Conservation (phyloP, 768 basidiomycete genomes). For the Mycena crocata region DNA sequence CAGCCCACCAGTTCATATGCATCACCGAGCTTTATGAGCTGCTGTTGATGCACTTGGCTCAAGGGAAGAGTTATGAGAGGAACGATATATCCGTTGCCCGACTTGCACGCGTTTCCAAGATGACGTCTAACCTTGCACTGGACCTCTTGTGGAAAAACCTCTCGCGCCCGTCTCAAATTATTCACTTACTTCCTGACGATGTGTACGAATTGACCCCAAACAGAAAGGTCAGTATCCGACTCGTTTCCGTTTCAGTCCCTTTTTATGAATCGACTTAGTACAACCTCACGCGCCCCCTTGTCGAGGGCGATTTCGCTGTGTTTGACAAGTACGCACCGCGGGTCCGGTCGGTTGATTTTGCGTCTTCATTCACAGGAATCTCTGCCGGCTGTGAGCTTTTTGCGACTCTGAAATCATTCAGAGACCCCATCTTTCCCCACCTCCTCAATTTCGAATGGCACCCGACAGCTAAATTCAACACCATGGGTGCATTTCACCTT, state of each 20-base stretch:
- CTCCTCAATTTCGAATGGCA: not conserved
- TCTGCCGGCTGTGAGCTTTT: not conserved
- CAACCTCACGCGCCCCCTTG: not conserved
- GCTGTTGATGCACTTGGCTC: not conserved
- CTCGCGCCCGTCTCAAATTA: constrained; percentile 4
- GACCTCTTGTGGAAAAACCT: constrained; percentile 8
- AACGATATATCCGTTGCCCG: not conserved
- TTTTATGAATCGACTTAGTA: not conserved
- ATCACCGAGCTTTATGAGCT: constrained; percentile 12
- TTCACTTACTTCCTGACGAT: constrained; percentile 11
- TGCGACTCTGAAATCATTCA: not conserved
- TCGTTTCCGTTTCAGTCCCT: not conserved
- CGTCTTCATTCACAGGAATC: not conserved
- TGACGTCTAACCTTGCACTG: constrained; percentile 14
- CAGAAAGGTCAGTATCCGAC: not conserved
- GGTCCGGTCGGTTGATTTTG: too few relatives aligned
- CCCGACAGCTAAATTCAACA: not conserved
- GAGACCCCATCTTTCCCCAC: not conserved
- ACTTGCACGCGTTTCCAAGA: constrained; percentile 9
- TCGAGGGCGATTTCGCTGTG: not conserved
- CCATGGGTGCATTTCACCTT: too few relatives aligned
- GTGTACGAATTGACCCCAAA: not conserved
- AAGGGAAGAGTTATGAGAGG: not conserved
- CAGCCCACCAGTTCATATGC: constrained; percentile 5
- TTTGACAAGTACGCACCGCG: constrained; percentile 15